phyloP scores from a whole-genome alignment of 2,329 filamentous ascomycete species.

The Epichloe scottii region DNA sequence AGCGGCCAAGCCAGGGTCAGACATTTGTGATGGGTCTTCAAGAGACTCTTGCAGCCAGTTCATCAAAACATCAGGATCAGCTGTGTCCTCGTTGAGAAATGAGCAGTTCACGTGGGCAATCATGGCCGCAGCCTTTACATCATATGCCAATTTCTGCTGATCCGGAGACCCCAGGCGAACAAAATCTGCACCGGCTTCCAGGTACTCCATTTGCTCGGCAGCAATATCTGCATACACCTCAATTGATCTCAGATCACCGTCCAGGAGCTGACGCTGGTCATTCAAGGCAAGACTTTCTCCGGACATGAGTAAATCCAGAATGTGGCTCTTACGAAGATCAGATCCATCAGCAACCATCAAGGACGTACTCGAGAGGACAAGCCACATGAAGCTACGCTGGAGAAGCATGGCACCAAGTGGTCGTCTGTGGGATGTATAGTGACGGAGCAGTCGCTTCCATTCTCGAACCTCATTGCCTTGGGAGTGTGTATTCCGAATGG shows the following conservation, averaged over 20 bases:
- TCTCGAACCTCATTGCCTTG: slow-evolving; percentile 57
- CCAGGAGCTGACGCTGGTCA: slow-evolving; percentile 21
- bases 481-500: slow-evolving; percentile 66
- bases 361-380: slow-evolving; percentile 68
- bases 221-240: slow-evolving; percentile 60
- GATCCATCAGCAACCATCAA: slow-evolving; percentile 54
- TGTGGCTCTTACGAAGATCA: slow-evolving; percentile 46
- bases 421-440: slow-evolving; percentile 67
- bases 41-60: slow-evolving; percentile 77
- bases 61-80: slow-evolving; percentile 67
- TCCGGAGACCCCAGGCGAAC: slow-evolving; percentile 65
- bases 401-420: slow-evolving; percentile 86
- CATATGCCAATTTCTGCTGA: slow-evolving; percentile 76
- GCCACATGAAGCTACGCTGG: slow-evolving; percentile 76
- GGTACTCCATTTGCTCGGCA: slow-evolving; percentile 67
- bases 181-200: slow-evolving; percentile 87
- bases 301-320: slow-evolving; percentile 63
- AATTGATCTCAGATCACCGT: slow-evolving; percentile 43
- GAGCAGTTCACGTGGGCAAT: slow-evolving; percentile 78
- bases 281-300: slow-evolving; percentile 34
- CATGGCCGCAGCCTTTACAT: slow-evolving; percentile 72
- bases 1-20: slow-evolving; percentile 62
- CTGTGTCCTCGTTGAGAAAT: slow-evolving; percentile 67
- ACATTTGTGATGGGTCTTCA: slow-evolving; percentile 69
- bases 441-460: slow-evolving; percentile 77